Percentiles rank a stretch among this genome's conserved stretches.
Evolutionary conservation across 1,284 basidiomycete species (phyloP).

Genomic region (Malassezia equina): DNA sequence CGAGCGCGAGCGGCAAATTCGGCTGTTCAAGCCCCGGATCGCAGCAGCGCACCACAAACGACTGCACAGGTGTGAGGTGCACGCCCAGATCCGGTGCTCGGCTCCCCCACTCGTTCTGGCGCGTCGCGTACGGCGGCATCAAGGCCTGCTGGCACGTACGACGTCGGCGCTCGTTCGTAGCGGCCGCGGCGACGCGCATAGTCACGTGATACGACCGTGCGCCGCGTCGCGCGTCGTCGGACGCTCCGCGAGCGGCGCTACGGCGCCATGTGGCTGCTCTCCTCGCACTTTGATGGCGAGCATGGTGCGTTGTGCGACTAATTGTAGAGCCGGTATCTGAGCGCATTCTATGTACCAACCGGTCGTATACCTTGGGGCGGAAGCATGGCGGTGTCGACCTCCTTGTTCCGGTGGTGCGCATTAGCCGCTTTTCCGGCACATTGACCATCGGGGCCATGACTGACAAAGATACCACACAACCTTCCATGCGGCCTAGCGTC

Average conservation of each 20-base stretch:
- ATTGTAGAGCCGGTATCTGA: constrained; percentile 1
- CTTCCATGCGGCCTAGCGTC: not conserved
- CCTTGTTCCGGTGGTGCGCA: constrained; percentile 5
- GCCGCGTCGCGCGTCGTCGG: not conserved
- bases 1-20: constrained; percentile 82
- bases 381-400: constrained; percentile 9
- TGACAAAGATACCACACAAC: not conserved
- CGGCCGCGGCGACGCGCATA: not conserved
- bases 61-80: constrained; percentile 25
- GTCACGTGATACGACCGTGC: constrained; percentile 4
- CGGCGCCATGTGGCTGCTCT: constrained; percentile 10
- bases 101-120: constrained; percentile 34
- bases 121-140: not conserved
- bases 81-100: constrained; percentile 32
- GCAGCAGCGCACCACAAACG: constrained; percentile 61
- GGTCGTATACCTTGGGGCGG: constrained; percentile 8
- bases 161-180: not conserved
- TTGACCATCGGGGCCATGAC: not conserved
- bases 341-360: constrained; percentile 2
- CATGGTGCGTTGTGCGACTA: constrained; percentile 4
- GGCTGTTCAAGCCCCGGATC: constrained; percentile 76
- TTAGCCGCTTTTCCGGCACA: constrained; percentile 14
- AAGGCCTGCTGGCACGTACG: not conserved
- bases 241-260: too few relatives aligned
- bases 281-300: constrained; percentile 1